Percentiles rank a stretch among this genome's conserved stretches.
Evolutionary conservation across 768 basidiomycete species (phyloP).

Genomic region (Boletus tylopilopsis): DNA sequence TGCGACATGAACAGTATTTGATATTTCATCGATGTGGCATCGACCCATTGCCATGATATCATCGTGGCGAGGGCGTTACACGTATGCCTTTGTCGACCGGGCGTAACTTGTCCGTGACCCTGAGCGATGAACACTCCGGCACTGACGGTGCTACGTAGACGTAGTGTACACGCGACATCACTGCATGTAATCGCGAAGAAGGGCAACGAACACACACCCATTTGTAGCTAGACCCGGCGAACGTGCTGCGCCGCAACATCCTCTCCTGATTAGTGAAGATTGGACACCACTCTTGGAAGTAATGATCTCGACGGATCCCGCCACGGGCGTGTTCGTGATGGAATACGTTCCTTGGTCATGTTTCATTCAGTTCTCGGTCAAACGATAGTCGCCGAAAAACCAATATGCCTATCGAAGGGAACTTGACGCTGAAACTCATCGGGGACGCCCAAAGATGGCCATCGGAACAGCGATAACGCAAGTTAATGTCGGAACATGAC

Average conservation of each 20-base stretch:
- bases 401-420: slow-evolving; percentile 4
- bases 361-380: background rate
- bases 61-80: background rate
- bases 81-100: background rate
- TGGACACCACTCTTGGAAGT: slow-evolving; percentile 2
- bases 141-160: background rate
- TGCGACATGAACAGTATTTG: too few relatives aligned
- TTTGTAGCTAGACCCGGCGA: background rate
- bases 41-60: slow-evolving; percentile 6
- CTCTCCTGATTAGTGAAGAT: background rate
- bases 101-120: too few relatives aligned
- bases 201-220: background rate
- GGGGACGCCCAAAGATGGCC: slow-evolving; percentile 6
- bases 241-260: background rate
- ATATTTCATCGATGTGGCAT: too few relatives aligned
- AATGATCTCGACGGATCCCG: too few relatives aligned
- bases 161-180: background rate
- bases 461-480: background rate
- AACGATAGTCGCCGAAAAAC: background rate
- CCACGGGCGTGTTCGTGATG: background rate
- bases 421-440: slow-evolving; percentile 8
- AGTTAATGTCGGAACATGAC: slow-evolving; percentile 9
- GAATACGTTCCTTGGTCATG: background rate
- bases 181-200: background rate
- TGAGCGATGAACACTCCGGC: slow-evolving; percentile 8